These are phyloP conservation scores for Rhizopus microsporus DNA, from an alignment of 371 early-diverging fungal genomes.

Conservation along the genomic window DNA sequence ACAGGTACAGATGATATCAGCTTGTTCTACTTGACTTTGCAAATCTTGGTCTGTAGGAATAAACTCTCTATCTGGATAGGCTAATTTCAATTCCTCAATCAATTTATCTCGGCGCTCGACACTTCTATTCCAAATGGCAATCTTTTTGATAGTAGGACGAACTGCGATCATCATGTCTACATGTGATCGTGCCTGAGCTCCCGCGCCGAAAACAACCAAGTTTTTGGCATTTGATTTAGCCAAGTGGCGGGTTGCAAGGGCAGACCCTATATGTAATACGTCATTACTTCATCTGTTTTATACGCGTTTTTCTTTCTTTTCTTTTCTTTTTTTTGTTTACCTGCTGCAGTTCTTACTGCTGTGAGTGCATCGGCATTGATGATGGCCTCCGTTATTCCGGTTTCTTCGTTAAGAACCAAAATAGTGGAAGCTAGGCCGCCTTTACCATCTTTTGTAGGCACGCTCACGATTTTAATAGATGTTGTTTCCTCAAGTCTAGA, in stretches of 20 bases:
- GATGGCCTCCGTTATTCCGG: conserved; percentile 51
- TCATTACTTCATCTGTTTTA: neutral
- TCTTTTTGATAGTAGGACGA: conserved; percentile 38
- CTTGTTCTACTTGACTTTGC: conserved; percentile 39
- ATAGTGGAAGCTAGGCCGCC: conserved; percentile 56
- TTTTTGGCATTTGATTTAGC: conserved; percentile 35
- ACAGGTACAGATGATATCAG: conserved; percentile 65
- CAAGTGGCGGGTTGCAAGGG: conserved; percentile 53
- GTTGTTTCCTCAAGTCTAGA: conserved; percentile 53
- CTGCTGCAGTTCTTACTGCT: conserved; percentile 64
- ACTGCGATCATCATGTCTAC: conserved; percentile 57
- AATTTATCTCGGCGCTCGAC: conserved; percentile 42
- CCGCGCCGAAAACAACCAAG: conserved; percentile 62
- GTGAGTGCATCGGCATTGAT: conserved; percentile 61
- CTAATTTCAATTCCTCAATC: conserved; percentile 31
- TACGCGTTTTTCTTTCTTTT: neutral
- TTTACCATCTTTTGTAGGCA: conserved; percentile 48
- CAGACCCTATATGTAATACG: conserved; percentile 43
- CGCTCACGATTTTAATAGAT: conserved; percentile 62
- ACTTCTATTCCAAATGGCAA: conserved; percentile 59
- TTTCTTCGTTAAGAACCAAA: conserved; percentile 54
- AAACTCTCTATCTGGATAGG: conserved; percentile 31
- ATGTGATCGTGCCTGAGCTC: conserved; percentile 61
- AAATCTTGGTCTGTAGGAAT: conserved; percentile 37
- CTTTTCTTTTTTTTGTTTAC: conserved; percentile 13